Evolutionary conservation across 108 stramenopile genomes (phyloP).

Genomic region (Cyclostephanos tholiformis): DNA sequence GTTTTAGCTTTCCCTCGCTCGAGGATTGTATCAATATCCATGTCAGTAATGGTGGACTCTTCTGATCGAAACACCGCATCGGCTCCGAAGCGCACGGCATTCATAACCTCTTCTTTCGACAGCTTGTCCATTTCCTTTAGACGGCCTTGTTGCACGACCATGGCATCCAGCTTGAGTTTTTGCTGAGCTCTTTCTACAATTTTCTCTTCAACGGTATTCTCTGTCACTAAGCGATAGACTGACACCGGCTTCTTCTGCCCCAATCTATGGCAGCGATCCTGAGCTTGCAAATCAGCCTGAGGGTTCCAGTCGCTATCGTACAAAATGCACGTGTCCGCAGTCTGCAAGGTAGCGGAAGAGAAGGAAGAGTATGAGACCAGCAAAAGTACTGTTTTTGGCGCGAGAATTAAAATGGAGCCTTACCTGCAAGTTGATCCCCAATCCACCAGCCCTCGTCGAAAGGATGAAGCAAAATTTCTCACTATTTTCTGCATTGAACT

Average conservation of each 20-base stretch:
- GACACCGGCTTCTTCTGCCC: conserved; percentile 97
- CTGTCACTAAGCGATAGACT: conserved; percentile 97
- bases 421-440: conserved; percentile 89
- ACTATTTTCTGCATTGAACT: conserved; percentile 90
- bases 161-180: conserved; percentile 99
- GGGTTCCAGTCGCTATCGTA: conserved; percentile 97
- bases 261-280: conserved; percentile 91
- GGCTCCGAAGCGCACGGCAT: conserved; percentile 95
- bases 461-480: conserved; percentile 91
- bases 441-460: conserved; percentile 91
- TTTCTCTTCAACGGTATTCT: conserved; percentile 98
- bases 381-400: not conserved
- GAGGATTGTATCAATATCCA: conserved; percentile 91
- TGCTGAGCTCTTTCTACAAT: conserved; percentile 99
- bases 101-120: conserved; percentile 81
- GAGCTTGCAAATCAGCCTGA: conserved; percentile 98
- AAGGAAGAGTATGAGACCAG: not conserved
- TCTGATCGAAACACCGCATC: conserved; percentile 95
- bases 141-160: conserved; percentile 91
- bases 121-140: conserved; percentile 75
- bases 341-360: conserved; percentile 37
- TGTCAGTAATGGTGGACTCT: conserved; percentile 90
- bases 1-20: conserved; percentile 87
- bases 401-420: conserved; percentile 19
- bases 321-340: conserved; percentile 88